Base-by-base conservation (phyloP, 2,329 filamentous ascomycete genomes). In the Cytospora schulzeri region DNA sequence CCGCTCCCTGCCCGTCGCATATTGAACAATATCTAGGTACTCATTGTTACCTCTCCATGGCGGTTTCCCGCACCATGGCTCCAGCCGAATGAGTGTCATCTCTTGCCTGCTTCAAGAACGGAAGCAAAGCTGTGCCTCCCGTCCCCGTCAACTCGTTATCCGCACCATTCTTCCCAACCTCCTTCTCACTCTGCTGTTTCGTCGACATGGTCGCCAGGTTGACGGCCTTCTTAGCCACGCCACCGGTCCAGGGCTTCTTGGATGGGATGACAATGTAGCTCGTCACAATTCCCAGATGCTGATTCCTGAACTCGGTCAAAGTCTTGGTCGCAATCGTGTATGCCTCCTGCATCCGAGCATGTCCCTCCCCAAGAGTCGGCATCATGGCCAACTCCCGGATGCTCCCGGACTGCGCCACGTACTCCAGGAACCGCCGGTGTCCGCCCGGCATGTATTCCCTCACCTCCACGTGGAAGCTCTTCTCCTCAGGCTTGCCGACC, bases 211-310 rank as follows among this genome's bases (percentile, higher is more conserved):
- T 63, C 29, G 64, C 63, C n/a, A 65, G 48, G 57, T 65, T 65
- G 19, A 66, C 41, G 1, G 48, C 53, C 52, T 55, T 63, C 68
- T 76, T 57, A 64, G 77, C 53, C 77, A 75, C 68, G 77, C 67
- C 69, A 1, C 61, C 63, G 14, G 50, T 62, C 59, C 69, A 68
- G 19, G 75, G 73, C 64, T 80, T 77, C 60, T 77, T 84, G 0
- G 90, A 90, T 28, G 93, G 92, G 62, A 95, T 80, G 69, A 97
- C 88, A 71, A 98, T 96, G 76, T 97, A 98, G 57, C 92, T 84
- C 38, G 91, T 91, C 3, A 97, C 93, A 64, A 98, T 91, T 74
- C 91, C 88, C 69, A 97, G 91, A 74, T 98, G 93, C 72, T 91
- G 92, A 74, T 94, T 91, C 62, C 94, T 84, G 72, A 97, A 89